Base-by-base conservation (phyloP, 202 grass and related monocot genomes). In the Carex arenaria region DNA sequence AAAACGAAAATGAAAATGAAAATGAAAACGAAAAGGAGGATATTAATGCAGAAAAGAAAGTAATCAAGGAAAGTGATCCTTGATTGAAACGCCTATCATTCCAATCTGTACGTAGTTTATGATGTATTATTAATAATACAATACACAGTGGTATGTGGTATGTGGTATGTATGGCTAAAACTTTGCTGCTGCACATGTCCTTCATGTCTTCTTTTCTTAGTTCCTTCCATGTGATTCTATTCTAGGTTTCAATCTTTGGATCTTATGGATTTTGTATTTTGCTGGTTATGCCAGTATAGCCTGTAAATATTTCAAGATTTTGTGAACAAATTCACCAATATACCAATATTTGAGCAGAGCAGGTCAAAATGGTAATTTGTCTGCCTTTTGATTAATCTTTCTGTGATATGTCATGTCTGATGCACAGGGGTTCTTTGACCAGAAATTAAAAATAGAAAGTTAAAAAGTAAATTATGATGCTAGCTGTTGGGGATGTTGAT, bases 1-100 rank as follows among this genome's bases (percentile, higher is more conserved):
- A 69, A 31, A 82, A 52, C n/a, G 80, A 82, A 67, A 66, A 19
- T 45, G 80, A 69, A 31, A 82, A 52, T n/a, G 80, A 82, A 69
- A 67, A 56, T 13, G 79, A 82, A 67, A 66, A 19, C 1, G 36
- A 53, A 57, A 76, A 76, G 0, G 73, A 60, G 31, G 31, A 34
- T 5, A 26, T 26, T 26, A 17, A 38, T 30, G 59, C 38, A 82
- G 78, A 51, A 65, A 81, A 65, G 42, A 65, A 81, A 81, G 7
- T 1, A 13, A 53, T 36, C 7, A 30, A 38, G 80, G 43, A 56
- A 82, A 67, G 10, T 49, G 12, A 45, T 65, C 18, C 78, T 45
- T 78, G 73, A 78, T 45, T 78, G 73, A 78, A 75, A 78, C 10
- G 4, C 73, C 51, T 36, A 57, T 77, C 73, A 40, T 40, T 40